Base-by-base conservation (phyloP, 768 basidiomycete species). In the Auricularia cornea region DNA sequence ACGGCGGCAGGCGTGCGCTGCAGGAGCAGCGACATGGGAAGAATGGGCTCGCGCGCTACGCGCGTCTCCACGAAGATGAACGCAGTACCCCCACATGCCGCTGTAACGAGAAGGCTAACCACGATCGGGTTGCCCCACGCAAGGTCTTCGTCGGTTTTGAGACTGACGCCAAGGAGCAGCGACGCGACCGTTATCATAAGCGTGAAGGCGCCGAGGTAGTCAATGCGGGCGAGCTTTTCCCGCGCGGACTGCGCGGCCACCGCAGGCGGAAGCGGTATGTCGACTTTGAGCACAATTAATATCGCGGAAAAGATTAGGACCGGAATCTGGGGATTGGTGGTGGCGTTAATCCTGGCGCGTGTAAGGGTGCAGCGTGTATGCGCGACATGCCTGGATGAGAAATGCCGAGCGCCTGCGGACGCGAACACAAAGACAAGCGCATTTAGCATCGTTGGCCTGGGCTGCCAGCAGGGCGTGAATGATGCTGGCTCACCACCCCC, bases 61-160 rank as follows among this genome's bases (percentile, higher is more conserved):
- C 82, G 79, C 63, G 85, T 85, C 75, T 99, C 96, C 29, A 92
- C 90, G 56, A 84, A 71, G 32, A 95, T 71, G 73, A 99, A 98
- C 2, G 79, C 68, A 5, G 77, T 66, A 11, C 79, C 78, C 60
- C 79, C 87, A 26, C 88, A 65, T 59, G 73, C 73, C 67, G 91
- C 88, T 48, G 77, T 70, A 61, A 78, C 63, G 54, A 97, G 75
- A 52, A 94, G 79, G 16, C 84, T 85, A 71, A 78, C 83, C 62
- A 98, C 85, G 32, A 85, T 70, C 4, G 90, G 88, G 72, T 90
- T 77, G 6, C 82, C 82, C 89, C 90, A 94, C 3, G 84, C 78
- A 59, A 91, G 75, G 65, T 90, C 87, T 72, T 93, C 91, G 3
- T 89, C 84, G 11, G 87, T 83, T 71, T 92, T 89, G 33, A 92